Evolutionary conservation across 768 basidiomycete genomes (phyloP).

Genomic region (Boletus eberwhitei): DNA sequence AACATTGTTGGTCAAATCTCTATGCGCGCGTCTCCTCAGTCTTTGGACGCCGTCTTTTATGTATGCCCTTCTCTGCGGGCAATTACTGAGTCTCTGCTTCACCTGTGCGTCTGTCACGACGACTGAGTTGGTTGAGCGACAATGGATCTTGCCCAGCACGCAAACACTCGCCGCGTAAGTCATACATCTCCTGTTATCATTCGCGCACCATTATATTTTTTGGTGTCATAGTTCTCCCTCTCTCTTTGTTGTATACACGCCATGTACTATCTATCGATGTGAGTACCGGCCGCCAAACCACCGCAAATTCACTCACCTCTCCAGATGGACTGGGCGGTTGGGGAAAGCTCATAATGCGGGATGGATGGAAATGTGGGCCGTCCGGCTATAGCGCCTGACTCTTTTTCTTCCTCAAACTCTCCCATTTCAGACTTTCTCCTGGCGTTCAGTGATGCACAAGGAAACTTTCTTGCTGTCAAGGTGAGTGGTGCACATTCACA

Average conservation of each 20-base stretch:
- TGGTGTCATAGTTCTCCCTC: constrained; percentile 58
- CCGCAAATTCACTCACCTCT: neutral
- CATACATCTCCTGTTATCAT: neutral
- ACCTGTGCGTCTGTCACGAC: constrained; percentile 56
- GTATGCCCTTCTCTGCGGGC: constrained; percentile 28
- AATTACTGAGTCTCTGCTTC: constrained; percentile 21
- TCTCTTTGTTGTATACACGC: constrained; percentile 70
- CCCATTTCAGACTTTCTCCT: constrained; percentile 62
- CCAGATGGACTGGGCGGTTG: constrained; percentile 79
- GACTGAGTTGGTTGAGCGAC: constrained; percentile 60
- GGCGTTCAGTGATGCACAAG: constrained; percentile 80
- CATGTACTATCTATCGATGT: constrained; percentile 88
- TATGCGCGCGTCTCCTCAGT: constrained; percentile 21
- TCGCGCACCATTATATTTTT: neutral
- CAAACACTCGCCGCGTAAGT: constrained; percentile 78
- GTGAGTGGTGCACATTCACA: constrained; percentile 28
- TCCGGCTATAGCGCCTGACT: neutral
- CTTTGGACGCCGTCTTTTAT: constrained; percentile 29
- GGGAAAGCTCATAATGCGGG: constrained; percentile 64
- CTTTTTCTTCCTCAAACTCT: neutral
- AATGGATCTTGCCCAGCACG: constrained; percentile 73
- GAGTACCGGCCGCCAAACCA: constrained; percentile 23
- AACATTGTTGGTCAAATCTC: constrained; percentile 10
- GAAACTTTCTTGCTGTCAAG: constrained; percentile 81
- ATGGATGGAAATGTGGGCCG: constrained; percentile 83